Evolutionary conservation across 2,329 filamentous ascomycete genomes (phyloP).

Genomic region (Lasiodiplodia gonubiensis): DNA sequence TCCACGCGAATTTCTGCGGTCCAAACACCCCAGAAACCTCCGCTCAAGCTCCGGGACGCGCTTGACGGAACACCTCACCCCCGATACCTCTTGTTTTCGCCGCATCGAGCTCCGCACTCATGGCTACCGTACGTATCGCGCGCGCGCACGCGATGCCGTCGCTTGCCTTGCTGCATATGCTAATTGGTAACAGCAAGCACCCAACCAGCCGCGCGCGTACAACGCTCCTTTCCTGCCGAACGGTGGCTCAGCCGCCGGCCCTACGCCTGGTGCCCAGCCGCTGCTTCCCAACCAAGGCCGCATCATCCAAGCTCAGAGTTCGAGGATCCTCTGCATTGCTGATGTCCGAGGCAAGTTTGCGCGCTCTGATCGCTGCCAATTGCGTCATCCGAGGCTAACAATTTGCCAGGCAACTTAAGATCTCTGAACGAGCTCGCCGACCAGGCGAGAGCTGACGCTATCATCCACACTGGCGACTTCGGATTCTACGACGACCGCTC

Average conservation of each 20-base stretch:
- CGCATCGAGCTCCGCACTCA: constrained; percentile 28
- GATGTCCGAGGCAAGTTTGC: constrained; percentile 55
- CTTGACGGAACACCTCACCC: constrained; percentile 29
- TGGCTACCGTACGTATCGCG: constrained; percentile 33
- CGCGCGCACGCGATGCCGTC: constrained; percentile 12
- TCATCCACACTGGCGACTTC: constrained; percentile 98
- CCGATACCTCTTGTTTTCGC: constrained; percentile 28
- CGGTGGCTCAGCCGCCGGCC: constrained; percentile 51
- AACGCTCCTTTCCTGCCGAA: constrained; percentile 55
- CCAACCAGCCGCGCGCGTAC: constrained; percentile 58
- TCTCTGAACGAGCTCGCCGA: constrained; percentile 96
- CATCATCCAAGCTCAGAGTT: constrained; percentile 56
- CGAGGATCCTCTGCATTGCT: constrained; percentile 58
- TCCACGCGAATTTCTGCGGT: constrained; percentile 21
- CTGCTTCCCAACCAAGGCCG: constrained; percentile 60
- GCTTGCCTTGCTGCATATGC: not conserved
- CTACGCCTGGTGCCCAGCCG: constrained; percentile 52
- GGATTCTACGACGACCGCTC: constrained; percentile 98
- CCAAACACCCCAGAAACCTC: constrained; percentile 3
- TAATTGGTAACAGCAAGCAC: constrained; percentile 53
- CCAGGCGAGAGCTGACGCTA: constrained; percentile 92
- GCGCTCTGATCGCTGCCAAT: not conserved
- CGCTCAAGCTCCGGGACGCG: constrained; percentile 23
- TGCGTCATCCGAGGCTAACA: constrained; percentile 12
- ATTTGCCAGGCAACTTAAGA: constrained; percentile 78